phyloP scores from a whole-genome alignment of 257 asterid genomes.

The Forsythia suspensa region DNA sequence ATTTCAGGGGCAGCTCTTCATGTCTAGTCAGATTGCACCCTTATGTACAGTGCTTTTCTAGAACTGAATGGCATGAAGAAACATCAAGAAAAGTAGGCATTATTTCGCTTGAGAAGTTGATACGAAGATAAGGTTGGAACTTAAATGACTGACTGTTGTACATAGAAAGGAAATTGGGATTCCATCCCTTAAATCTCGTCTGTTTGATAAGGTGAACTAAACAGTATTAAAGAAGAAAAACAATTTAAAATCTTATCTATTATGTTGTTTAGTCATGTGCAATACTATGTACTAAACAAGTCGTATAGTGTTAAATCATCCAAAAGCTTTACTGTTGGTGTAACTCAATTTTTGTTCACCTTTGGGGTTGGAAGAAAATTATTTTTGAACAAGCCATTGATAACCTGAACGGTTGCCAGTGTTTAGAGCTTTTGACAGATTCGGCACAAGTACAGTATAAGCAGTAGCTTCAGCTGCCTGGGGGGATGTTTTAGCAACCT shows the following conservation, averaged over 20 bases:
- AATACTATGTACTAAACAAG: background rate
- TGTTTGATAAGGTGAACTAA: background rate
- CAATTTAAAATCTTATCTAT: background rate
- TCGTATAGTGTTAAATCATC: background rate
- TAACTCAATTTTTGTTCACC: background rate
- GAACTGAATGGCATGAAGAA: slow-evolving; percentile 26
- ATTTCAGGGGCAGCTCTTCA: slow-evolving; percentile 45
- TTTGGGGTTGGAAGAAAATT: background rate
- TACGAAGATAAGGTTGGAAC: background rate
- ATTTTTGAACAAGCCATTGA: too few species aligned
- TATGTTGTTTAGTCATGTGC: background rate
- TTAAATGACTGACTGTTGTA: slow-evolving; percentile 14
- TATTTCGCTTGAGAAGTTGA: background rate
- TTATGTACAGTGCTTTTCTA: slow-evolving; percentile 45
- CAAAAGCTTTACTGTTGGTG: background rate
- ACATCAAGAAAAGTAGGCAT: background rate
- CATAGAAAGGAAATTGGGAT: slow-evolving; percentile 2
- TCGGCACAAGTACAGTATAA: too few species aligned
- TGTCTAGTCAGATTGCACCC: slow-evolving; percentile 43
- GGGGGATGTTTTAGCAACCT: background rate
- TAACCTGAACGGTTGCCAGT: too few species aligned
- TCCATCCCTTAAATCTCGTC: background rate
- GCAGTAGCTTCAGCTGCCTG: background rate
- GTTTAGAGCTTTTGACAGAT: too few species aligned
- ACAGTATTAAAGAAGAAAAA: background rate